A percentile compares a stretch with the other conserved stretches of the same genome.
Conservation (phyloP, 2,329 filamentous ascomycete species). For the Stagonosporopsis tanaceti region DNA sequence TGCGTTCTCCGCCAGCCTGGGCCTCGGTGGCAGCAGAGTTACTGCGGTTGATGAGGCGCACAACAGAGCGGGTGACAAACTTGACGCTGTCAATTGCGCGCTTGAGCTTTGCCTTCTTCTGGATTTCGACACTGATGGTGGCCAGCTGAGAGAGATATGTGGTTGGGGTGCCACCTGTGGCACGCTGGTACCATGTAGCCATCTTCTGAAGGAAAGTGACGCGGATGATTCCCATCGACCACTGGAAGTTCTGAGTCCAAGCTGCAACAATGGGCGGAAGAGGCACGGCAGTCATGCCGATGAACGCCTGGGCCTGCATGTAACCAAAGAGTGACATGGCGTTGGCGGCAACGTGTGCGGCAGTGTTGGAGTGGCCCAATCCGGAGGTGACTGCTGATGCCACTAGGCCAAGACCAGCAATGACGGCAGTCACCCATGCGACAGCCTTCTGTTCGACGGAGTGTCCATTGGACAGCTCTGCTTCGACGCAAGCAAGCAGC, state of each 20-base stretch:
- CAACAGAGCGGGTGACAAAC: conserved; percentile 28
- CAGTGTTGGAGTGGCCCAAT: conserved; percentile 90
- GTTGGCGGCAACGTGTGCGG: conserved; percentile 92
- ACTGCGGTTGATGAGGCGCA: conserved; percentile 49
- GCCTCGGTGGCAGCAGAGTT: conserved; percentile 58
- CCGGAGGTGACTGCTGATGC: conserved; percentile 90
- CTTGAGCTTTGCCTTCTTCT: conserved; percentile 72
- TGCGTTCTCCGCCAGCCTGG: conserved; percentile 39
- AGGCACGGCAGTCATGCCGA: conserved; percentile 81
- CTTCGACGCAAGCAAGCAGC: conserved; percentile 85
- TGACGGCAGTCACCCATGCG: conserved; percentile 87
- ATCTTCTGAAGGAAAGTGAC: conserved; percentile 87
- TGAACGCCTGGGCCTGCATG: conserved; percentile 92
- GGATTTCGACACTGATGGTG: conserved; percentile 81
- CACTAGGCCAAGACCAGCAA: conserved; percentile 82
- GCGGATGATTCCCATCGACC: conserved; percentile 95
- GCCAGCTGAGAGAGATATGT: conserved; percentile 77
- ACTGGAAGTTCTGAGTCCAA: conserved; percentile 98
- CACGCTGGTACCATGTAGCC: conserved; percentile 94
- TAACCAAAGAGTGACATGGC: conserved; percentile 93
- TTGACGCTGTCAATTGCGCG: conserved; percentile 33
- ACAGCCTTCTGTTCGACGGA: conserved; percentile 89
- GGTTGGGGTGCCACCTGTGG: conserved; percentile 86
- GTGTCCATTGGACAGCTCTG: conserved; percentile 86
- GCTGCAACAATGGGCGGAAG: conserved; percentile 88